Evolutionary conservation across 2,329 filamentous ascomycete genomes (phyloP).

Genomic region (Neurospora crassa): DNA sequence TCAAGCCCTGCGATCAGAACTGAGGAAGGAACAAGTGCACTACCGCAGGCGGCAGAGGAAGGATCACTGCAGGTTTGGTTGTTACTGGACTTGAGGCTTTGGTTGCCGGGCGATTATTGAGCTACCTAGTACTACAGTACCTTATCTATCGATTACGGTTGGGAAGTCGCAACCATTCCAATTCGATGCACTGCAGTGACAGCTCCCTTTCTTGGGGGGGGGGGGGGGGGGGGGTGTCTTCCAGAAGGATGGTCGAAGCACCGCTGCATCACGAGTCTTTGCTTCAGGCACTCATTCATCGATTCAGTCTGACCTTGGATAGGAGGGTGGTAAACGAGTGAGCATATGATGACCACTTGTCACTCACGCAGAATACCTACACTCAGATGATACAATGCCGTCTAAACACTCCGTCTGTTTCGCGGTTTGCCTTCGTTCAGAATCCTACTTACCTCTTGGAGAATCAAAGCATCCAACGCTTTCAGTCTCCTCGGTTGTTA

Average conservation of each 20-base stretch:
- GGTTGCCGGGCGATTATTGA: background rate
- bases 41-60: background rate
- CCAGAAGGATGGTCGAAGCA: background rate
- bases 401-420: background rate
- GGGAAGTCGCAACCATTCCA: too few relatives aligned
- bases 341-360: background rate
- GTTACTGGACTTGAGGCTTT: background rate
- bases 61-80: background rate
- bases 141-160: background rate
- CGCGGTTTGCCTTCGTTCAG: background rate
- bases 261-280: background rate
- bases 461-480: background rate
- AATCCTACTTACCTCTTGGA: background rate
- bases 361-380: background rate
- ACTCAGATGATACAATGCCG: background rate
- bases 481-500: background rate
- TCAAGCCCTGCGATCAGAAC: background rate
- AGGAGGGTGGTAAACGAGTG: background rate
- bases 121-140: background rate
- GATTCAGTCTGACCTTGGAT: background rate
- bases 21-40: background rate
- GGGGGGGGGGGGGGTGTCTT: too few relatives aligned
- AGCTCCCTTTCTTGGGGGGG: background rate
- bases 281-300: background rate
- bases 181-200: background rate